phyloP scores from a whole-genome alignment of 2,329 filamentous ascomycete genomes.

The Fusarium succisae region DNA sequence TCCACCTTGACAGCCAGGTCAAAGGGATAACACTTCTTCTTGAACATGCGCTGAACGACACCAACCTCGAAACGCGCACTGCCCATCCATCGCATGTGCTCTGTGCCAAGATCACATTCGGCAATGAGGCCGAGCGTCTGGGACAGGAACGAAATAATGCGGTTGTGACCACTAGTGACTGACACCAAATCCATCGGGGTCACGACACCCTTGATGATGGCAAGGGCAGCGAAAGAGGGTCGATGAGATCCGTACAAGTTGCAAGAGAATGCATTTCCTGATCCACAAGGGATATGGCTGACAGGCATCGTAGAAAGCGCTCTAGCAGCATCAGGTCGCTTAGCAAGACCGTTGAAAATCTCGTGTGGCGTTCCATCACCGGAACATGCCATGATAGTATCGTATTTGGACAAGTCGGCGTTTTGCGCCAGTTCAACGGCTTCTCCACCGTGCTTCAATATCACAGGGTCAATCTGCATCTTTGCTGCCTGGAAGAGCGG shows the following conservation, averaged over 20 bases:
- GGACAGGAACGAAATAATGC: constrained; percentile 87
- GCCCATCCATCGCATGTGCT: constrained; percentile 94
- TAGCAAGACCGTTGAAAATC: constrained; percentile 91
- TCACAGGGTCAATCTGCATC: constrained; percentile 78
- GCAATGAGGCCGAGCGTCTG: constrained; percentile 91
- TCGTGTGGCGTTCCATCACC: constrained; percentile 93
- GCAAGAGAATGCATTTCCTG: constrained; percentile 91
- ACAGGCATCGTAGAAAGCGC: constrained; percentile 83
- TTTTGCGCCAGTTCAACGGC: constrained; percentile 79
- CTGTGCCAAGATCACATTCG: constrained; percentile 88
- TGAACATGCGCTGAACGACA: constrained; percentile 78
- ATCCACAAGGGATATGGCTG: constrained; percentile 89
- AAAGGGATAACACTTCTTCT: constrained; percentile 84
- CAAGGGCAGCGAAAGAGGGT: constrained; percentile 79
- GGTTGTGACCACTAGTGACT: constrained; percentile 80
- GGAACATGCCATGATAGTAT: constrained; percentile 88
- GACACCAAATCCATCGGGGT: constrained; percentile 87
- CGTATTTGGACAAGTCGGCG: constrained; percentile 81
- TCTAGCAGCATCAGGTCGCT: constrained; percentile 75
- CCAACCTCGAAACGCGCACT: constrained; percentile 85
- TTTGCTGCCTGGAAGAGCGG: constrained; percentile 85
- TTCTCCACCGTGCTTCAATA: constrained; percentile 78
- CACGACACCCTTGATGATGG: constrained; percentile 86
- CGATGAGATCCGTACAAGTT: constrained; percentile 86
- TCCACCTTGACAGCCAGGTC: constrained; percentile 88